Evolutionary conservation across 495 filamentous ascomycete species (phyloP).

Genomic region (Schizothecium vesticola): DNA sequence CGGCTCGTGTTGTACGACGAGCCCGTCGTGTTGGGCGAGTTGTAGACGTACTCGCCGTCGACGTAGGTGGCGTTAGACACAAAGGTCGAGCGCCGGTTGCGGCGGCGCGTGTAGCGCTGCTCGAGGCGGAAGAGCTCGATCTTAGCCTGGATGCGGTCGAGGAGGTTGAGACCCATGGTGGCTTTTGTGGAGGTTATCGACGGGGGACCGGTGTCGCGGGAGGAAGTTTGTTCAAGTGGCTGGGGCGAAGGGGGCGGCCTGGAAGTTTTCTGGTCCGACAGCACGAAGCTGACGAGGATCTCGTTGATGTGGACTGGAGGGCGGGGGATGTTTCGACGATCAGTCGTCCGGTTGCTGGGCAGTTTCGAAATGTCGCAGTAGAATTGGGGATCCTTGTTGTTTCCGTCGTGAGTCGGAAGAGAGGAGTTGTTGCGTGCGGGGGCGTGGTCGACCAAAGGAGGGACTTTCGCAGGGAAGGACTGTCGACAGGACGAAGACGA

Average conservation of each 20-base stretch:
- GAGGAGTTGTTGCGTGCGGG: background rate
- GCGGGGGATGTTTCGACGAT: background rate
- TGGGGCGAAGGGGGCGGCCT: no score
- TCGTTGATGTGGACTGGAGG: background rate
- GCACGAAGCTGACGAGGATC: background rate
- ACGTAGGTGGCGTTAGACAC: constrained; percentile 81
- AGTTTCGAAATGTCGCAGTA: background rate
- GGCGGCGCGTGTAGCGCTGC: constrained; percentile 82
- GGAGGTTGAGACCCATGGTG: constrained; percentile 37
- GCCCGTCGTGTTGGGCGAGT: constrained; percentile 45
- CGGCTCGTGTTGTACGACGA: constrained; percentile 38
- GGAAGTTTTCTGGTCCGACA: background rate
- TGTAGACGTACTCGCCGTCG: constrained; percentile 85
- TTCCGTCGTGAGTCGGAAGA: background rate
- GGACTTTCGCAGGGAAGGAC: background rate
- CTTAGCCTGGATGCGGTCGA: constrained; percentile 53
- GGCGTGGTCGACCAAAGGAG: background rate
- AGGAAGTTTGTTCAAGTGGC: background rate
- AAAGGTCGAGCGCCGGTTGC: constrained; percentile 76
- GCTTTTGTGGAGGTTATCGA: background rate
- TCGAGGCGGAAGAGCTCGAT: constrained; percentile 89
- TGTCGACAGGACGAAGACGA: background rate
- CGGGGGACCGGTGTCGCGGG: background rate
- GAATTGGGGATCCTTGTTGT: background rate
- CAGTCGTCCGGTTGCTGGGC: background rate